Conservation (phyloP, 1,284 basidiomycete species). For the Phenoliferia sp. region DNA sequence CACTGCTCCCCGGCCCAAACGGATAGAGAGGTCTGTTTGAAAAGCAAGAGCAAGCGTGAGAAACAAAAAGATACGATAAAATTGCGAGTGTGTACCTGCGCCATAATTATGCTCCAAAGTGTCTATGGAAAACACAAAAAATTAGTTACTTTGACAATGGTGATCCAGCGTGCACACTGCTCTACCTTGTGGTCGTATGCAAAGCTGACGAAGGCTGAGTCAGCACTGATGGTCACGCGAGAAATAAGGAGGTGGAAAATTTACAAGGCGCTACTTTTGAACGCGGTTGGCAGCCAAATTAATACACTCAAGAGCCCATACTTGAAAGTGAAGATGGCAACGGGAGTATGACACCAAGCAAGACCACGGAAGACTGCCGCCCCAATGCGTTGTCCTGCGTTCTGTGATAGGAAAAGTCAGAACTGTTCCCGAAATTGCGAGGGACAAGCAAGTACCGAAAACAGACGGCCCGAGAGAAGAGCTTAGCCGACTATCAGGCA, state of each 20-base stretch:
- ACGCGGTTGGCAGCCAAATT: neutral
- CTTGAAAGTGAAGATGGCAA: neutral
- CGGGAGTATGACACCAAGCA: neutral
- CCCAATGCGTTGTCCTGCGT: neutral
- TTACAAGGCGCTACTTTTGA: neutral
- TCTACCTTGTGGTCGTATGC: neutral
- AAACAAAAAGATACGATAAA: too few relatives aligned
- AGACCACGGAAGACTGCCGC: neutral
- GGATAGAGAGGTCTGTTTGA: neutral
- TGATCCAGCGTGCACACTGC: too few relatives aligned
- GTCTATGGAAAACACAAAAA: too few relatives aligned
- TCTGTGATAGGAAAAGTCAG: too few relatives aligned
- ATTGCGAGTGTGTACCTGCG: too few relatives aligned
- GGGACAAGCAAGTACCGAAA: too few relatives aligned
- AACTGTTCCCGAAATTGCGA: too few relatives aligned
- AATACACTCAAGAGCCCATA: neutral
- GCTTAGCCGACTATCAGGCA: too few relatives aligned
- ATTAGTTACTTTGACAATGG: too few relatives aligned
- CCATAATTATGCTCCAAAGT: too few relatives aligned
- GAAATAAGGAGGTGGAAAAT: neutral
- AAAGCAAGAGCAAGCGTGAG: too few relatives aligned
- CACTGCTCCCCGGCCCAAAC: neutral
- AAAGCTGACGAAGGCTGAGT: neutral
- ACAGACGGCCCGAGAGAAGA: too few relatives aligned
- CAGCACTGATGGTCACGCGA: neutral